Percentiles rank a stretch among this genome's conserved stretches.
Evolutionary conservation across 257 asterid species (phyloP).

Genomic region (Solanum rostratum): DNA sequence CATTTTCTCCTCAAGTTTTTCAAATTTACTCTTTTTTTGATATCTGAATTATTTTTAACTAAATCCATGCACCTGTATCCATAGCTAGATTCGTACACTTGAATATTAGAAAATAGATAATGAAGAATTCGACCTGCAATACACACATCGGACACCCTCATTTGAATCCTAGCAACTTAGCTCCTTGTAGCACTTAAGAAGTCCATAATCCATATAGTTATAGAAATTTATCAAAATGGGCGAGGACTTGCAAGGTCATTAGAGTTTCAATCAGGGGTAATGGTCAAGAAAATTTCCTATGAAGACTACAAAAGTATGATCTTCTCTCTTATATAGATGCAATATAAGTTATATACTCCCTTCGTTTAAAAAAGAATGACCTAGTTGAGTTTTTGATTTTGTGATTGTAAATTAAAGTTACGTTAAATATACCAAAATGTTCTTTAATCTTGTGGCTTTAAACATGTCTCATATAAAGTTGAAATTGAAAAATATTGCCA

Average conservation of each 20-base stretch:
- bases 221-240: background rate
- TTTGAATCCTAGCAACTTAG: background rate
- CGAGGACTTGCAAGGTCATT: background rate
- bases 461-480: too few species aligned
- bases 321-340: background rate
- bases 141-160: background rate
- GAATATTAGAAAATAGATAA: too few species aligned
- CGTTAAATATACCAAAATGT: too few species aligned
- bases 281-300: background rate
- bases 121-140: too few species aligned
- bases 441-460: too few species aligned
- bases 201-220: background rate
- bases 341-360: background rate
- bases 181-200: background rate
- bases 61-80: background rate
- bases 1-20: background rate
- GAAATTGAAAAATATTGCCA: too few species aligned
- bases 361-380: too few species aligned
- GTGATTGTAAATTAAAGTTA: too few species aligned
- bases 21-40: background rate
- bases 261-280: background rate
- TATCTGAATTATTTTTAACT: background rate
- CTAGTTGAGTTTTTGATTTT: too few species aligned
- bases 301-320: background rate
- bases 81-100: background rate